A percentile compares a stretch with the other conserved stretches of the same genome.
phyloP scores from a whole-genome alignment of 352 stramenopile species.

The Phytopythium cucurbitacearum region DNA sequence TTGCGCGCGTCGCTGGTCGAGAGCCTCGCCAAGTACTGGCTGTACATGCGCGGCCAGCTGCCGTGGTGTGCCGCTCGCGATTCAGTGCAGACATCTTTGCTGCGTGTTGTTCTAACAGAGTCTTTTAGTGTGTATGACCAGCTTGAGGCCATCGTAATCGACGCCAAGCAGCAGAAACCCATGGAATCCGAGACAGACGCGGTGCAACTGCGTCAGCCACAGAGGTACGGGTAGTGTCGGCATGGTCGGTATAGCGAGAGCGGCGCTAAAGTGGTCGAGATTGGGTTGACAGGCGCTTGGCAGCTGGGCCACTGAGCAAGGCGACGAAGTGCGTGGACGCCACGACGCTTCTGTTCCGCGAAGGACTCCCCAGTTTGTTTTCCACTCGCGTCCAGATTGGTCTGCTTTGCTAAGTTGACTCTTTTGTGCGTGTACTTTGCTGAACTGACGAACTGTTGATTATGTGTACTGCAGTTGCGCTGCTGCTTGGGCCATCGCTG shows the following conservation, averaged over 20 bases:
- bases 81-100: background rate
- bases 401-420: conserved; percentile 1
- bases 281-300: conserved; percentile 12
- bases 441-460: background rate
- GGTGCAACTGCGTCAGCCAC: too few relatives aligned
- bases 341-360: conserved; percentile 23
- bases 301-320: conserved; percentile 35
- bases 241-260: too few relatives aligned
- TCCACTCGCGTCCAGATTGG: conserved; percentile 27
- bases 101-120: background rate
- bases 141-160: conserved; percentile 19
- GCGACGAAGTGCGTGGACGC: conserved; percentile 40
- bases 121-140: conserved; percentile 51
- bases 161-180: conserved; percentile 10
- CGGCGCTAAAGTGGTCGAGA: too few relatives aligned
- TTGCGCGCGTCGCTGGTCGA: conserved; percentile 30
- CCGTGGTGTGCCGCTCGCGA: conserved; percentile 32
- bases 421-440: background rate
- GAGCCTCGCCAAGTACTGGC: conserved; percentile 44
- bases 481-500: conserved; percentile 56
- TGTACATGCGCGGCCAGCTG: conserved; percentile 66
- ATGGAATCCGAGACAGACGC: too few relatives aligned
- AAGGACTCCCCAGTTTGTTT: conserved; percentile 31
- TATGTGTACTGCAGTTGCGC: conserved; percentile 27
- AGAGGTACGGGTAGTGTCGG: too few relatives aligned